Conservation (phyloP, 768 basidiomycete genomes). For the Xerocomellus intermedius region DNA sequence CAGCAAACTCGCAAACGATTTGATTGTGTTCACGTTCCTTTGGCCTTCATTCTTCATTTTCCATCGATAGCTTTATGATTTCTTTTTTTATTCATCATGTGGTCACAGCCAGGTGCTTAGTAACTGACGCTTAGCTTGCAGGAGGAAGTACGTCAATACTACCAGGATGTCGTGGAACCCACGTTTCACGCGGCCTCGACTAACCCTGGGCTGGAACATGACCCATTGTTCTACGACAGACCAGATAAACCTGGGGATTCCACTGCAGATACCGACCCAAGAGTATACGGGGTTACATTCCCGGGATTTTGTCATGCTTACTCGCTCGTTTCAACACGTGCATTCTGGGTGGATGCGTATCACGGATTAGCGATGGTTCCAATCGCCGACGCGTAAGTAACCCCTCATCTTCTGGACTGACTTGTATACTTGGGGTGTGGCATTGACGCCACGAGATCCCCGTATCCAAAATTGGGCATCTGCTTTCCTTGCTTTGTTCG, state of each 20-base stretch:
- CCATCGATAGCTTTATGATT: neutral
- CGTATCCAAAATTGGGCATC: conserved; percentile 11
- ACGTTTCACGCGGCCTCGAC: conserved; percentile 22
- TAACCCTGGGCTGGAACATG: conserved; percentile 1
- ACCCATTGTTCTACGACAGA: neutral
- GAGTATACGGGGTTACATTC: conserved; percentile 20
- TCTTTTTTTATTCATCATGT: conserved; percentile 7
- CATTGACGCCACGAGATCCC: conserved; percentile 18
- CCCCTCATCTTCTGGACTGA: neutral
- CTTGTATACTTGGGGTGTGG: conserved; percentile 8
- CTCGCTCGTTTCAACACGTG: conserved; percentile 73
- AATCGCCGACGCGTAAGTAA: conserved; percentile 74
- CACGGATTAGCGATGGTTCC: conserved; percentile 84
- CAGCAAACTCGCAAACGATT: neutral
- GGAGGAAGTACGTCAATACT: conserved; percentile 38
- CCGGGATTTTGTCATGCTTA: conserved; percentile 38
- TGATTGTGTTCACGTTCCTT: conserved; percentile 10
- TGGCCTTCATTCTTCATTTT: conserved; percentile 4
- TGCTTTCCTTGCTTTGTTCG: neutral
- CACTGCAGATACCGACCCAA: neutral
- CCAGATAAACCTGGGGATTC: neutral
- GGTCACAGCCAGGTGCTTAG: conserved; percentile 5
- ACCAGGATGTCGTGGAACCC: conserved; percentile 29
- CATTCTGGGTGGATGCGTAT: conserved; percentile 80
- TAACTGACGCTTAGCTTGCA: conserved; percentile 23